phyloP scores from a whole-genome alignment of 495 filamentous ascomycete genomes.

The Neurospora sp. region DNA sequence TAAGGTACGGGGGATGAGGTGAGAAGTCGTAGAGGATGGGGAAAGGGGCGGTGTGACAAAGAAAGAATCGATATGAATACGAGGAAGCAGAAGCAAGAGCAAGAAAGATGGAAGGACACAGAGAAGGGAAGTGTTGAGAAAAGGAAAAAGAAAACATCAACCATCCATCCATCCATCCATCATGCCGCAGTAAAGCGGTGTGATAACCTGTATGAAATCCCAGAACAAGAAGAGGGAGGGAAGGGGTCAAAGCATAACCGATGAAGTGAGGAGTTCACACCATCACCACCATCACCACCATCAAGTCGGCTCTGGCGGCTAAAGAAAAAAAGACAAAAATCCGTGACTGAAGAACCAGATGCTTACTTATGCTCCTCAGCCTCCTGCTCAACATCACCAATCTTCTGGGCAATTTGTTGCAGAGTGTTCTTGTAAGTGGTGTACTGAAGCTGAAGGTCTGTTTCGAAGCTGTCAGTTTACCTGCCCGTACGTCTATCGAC shows the following conservation, averaged over 20 bases:
- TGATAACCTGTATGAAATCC: neutral
- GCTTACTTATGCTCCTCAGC: slow-evolving; percentile 83
- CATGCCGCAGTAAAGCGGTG: neutral
- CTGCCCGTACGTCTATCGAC: neutral
- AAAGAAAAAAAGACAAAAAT: neutral
- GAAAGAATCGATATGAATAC: neutral
- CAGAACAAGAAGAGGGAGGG: neutral
- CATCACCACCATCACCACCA: neutral
- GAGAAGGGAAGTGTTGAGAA: neutral
- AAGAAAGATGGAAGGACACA: neutral
- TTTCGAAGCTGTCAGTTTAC: neutral
- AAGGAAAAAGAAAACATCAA: neutral
- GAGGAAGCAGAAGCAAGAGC: neutral
- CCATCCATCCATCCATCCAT: neutral
- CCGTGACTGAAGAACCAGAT: no score
- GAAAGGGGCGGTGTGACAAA: neutral
- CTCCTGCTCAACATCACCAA: slow-evolving; percentile 94
- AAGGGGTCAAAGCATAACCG: neutral
- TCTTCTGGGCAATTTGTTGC: slow-evolving; percentile 88
- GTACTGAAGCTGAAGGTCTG: slow-evolving; percentile 91
- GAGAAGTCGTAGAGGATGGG: neutral
- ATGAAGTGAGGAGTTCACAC: neutral
- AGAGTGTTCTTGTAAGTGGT: slow-evolving; percentile 91
- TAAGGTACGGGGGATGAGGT: slow-evolving; percentile 7
- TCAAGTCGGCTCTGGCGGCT: neutral